Evolutionary conservation across 2,329 filamentous ascomycete genomes (phyloP), one percentile per base, ranked within the genome.

Genomic region (Alternaria metachromatica): DNA sequence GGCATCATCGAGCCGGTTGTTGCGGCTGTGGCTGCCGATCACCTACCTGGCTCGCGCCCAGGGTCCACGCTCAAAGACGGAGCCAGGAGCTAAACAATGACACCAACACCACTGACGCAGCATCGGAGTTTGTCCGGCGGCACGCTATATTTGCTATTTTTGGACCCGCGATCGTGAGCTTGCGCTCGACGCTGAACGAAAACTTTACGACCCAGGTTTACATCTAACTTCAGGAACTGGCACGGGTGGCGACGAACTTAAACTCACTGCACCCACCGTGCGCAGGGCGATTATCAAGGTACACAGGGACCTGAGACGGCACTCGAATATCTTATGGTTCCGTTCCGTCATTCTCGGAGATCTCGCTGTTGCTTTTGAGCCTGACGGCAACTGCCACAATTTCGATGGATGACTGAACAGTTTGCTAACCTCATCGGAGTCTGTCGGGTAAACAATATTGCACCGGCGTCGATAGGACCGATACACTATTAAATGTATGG

Each of bases 11-110:
- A 53, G 26, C 28, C 28, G 49, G 49, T 23, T 53, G 49, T 53
- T 30, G 18, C 49, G 49, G 30, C 20, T 53, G 49, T 53, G 49
- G 49, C 49, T 53, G 49, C 49, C 30, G 49, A 53, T 53, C 49
- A 37, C 30, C 20, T 53, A 18, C 8, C 23, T 46, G 18, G 49
- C 49, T 37, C 49, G 49, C 15, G 18, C 21, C 15, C 49, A 51
- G 49, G 49, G 49, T 51, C 49, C 28, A 37, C 28, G 49, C 49
- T 51, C 28, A 23, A 33, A 33, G 5, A 33, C 37, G 30, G 30
- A 41, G 37, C 37, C 37, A 12, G 13, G 28, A 37, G 28, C n/a
- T 26, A 20, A 26, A 18, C n/a, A 51, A 15, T 18, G 11, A 15
- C 49, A 51, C 13, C 28, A 18, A 41, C 37, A 51, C 18, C 49